Evolutionary conservation across 305 asterid genomes (phyloP), one percentile per base, ranked within the genome.

Genomic region (Fraxinus platypoda): DNA sequence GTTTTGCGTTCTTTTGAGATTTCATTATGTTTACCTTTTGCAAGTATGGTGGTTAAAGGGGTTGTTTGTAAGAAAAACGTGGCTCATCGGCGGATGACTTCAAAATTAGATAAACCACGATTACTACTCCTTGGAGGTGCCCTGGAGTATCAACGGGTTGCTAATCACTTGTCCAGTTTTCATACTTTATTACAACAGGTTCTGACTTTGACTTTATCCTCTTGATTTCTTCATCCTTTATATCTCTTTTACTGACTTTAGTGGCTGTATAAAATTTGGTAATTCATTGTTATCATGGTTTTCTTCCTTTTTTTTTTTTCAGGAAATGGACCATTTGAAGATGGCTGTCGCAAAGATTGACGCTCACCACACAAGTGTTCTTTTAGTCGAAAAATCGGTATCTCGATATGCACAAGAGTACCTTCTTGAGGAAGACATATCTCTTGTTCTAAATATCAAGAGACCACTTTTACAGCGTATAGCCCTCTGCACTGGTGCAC

Each of bases 241-340:
- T 28, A 70, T 9, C 75, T 8, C 34, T 46, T 66, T 68, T 19
- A 52, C 6, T 72, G 54, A 6, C 21, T 64, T 59, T 84, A 64
- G 31, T 81, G 9, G 72, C 28, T 77, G 19, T 84, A 41, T 35
- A 77, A 64, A 41, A 76, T 78, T 70, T 79, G 23, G 71, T 82
- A 73, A 13, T 71, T 74, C 80, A 78, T 76, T 78, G 62, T 37
- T 66, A 54, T 80, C 41, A 72, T 81, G 82, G 68, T 43, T 76
- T 26, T 71, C 75, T 79, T 84, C 46, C 75, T 11, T 9, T 17
- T 49, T 17, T n/a, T 4, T 15, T n/a, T 4, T 1, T 1, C 85
- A 94, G 98, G 98, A 94, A 89, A 94, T 92, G 97, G 97, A 94
- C 87, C 97, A 93, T 87, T 88, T 94, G 89, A 94, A 92, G 90